Evolutionary conservation across 768 basidiomycete species (phyloP).

Genomic region (Amyloporia xantha): DNA sequence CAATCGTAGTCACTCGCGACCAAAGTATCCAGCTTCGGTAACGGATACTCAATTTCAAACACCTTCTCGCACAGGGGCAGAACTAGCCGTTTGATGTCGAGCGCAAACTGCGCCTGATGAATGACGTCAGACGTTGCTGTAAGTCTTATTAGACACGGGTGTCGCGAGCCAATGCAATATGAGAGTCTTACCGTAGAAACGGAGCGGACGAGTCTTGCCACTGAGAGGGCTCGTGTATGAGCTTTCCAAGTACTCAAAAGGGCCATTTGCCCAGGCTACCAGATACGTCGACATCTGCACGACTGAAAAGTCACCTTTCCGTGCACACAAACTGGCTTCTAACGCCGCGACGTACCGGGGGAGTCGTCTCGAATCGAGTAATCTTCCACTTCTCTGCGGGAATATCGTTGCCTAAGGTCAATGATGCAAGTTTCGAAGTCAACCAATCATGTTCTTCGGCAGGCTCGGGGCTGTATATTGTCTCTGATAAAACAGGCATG

Average conservation of each 20-base stretch:
- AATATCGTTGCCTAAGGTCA: conserved; percentile 27
- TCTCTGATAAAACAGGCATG: conserved; percentile 72
- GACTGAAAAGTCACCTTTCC: no score
- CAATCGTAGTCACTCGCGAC: conserved; percentile 87
- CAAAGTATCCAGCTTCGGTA: conserved; percentile 92
- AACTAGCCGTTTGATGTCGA: conserved; percentile 78
- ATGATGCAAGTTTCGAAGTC: conserved; percentile 34
- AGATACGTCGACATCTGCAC: conserved; percentile 78
- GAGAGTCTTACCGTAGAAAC: conserved; percentile 63
- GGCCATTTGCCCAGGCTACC: conserved; percentile 80
- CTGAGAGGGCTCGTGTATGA: conserved; percentile 76
- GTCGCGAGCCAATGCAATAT: conserved; percentile 2
- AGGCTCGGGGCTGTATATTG: conserved; percentile 31
- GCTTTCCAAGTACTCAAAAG: conserved; percentile 66
- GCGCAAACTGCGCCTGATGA: conserved; percentile 76
- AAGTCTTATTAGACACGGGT: conserved; percentile 5
- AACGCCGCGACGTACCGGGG: conserved; percentile 49
- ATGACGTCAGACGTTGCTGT: conserved; percentile 77
- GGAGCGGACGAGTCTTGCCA: conserved; percentile 72
- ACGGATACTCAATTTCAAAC: conserved; percentile 87
- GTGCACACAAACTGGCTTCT: no score
- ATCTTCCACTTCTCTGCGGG: conserved; percentile 61
- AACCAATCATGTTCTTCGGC: conserved; percentile 11
- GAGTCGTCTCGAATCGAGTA: conserved; percentile 74
- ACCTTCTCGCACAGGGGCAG: conserved; percentile 89